A percentile compares a stretch with the other conserved stretches of the same genome.
These are phyloP conservation scores for Trichophyton simii DNA, from an alignment of 2,329 filamentous ascomycete species.

Conservation along the genomic window DNA sequence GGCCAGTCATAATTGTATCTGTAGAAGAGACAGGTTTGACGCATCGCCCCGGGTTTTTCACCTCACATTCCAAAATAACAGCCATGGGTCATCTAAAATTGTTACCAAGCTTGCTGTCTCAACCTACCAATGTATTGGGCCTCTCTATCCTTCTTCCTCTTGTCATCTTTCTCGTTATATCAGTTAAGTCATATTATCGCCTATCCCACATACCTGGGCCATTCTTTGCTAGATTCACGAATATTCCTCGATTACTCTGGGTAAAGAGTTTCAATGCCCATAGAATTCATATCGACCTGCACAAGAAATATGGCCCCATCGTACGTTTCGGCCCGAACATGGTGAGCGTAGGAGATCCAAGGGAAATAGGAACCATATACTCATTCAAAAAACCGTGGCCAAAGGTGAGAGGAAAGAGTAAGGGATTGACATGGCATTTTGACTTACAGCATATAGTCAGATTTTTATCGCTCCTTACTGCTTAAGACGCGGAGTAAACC, in stretches of 20 bases:
- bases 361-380: constrained; percentile 62
- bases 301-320: constrained; percentile 58
- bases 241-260: not conserved
- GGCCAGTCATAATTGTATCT: not conserved
- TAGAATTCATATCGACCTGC: constrained; percentile 32
- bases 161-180: not conserved
- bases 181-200: not conserved
- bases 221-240: not conserved
- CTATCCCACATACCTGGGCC: not conserved
- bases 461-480: not conserved
- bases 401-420: constrained; percentile 14
- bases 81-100: not conserved
- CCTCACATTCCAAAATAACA: not conserved
- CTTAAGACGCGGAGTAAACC: constrained; percentile 1
- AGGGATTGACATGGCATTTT: not conserved
- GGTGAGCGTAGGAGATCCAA: constrained; percentile 61
- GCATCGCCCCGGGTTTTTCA: not conserved
- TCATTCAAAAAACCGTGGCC: constrained; percentile 52
- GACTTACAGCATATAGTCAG: not conserved
- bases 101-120: not conserved
- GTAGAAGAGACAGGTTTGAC: not conserved
- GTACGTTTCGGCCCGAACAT: constrained; percentile 63
- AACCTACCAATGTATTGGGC: not conserved
- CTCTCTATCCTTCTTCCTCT: not conserved
- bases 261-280: not conserved